These are phyloP conservation scores for Porphyrellus cyaneotinctus DNA, from an alignment of 768 basidiomycete species.

Conservation along the genomic window DNA sequence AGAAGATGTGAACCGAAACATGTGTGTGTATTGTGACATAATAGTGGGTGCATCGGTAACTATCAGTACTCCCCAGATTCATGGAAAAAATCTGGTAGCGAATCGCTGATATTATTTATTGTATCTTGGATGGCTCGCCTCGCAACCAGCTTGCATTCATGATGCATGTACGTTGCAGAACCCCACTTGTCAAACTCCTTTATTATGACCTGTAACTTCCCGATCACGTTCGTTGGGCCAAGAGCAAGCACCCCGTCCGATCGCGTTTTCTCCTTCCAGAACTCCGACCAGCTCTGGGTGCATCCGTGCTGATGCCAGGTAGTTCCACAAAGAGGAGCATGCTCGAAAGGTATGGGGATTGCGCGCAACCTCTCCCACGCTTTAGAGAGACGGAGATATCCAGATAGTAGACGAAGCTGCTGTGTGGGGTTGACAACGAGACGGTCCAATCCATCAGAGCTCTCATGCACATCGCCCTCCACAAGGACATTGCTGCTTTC, in stretches of 20 bases:
- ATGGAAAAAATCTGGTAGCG: conserved; percentile 59
- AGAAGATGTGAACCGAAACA: conserved; percentile 15
- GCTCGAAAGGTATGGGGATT: conserved; percentile 58
- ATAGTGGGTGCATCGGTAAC: background rate
- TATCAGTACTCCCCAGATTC: conserved; percentile 32
- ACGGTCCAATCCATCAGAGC: conserved; percentile 39
- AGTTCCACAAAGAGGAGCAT: conserved; percentile 57
- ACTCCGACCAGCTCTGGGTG: conserved; percentile 69
- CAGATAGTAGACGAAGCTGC: conserved; percentile 61
- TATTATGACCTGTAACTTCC: conserved; percentile 55
- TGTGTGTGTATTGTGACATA: background rate
- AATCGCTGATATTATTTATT: conserved; percentile 54
- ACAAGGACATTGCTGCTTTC: conserved; percentile 11
- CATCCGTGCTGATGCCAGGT: conserved; percentile 74
- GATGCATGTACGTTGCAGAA: conserved; percentile 74
- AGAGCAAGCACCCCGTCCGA: conserved; percentile 56
- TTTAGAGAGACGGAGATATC: conserved; percentile 63
- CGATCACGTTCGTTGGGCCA: conserved; percentile 63
- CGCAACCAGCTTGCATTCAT: conserved; percentile 61
- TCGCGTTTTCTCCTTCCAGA: conserved; percentile 74
- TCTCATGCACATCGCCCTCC: conserved; percentile 33
- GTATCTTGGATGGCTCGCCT: conserved; percentile 52
- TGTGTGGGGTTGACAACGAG: conserved; percentile 55
- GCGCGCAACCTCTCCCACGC: conserved; percentile 63
- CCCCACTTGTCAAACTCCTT: conserved; percentile 72